Evolutionary conservation across 2,329 filamentous ascomycete genomes (phyloP).

Genomic region (Akanthomyces muscarius): DNA sequence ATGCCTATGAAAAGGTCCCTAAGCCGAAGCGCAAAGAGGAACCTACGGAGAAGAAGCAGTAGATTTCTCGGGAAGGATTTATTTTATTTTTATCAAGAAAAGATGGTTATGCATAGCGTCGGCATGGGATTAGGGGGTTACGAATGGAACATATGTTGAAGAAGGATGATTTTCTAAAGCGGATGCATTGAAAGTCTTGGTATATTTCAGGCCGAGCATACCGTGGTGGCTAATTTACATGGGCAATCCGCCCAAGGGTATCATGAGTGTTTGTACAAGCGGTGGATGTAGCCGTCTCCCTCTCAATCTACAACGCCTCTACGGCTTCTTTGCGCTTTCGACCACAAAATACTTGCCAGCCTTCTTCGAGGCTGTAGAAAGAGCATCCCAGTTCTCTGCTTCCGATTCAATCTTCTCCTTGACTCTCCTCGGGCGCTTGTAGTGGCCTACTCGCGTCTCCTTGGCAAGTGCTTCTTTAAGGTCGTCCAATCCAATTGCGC

Average conservation of each 20-base stretch:
- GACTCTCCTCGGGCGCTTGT: slow-evolving; percentile 40
- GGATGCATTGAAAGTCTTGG: neutral
- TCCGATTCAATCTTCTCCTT: slow-evolving; percentile 37
- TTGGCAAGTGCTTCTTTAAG: slow-evolving; percentile 52
- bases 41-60: slow-evolving; percentile 21
- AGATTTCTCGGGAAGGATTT: neutral
- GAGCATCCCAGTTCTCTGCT: slow-evolving; percentile 65
- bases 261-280: slow-evolving; percentile 7
- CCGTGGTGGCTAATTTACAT: neutral
- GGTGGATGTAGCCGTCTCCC: slow-evolving; percentile 17
- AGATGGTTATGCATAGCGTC: slow-evolving; percentile 9
- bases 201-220: no score
- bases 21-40: slow-evolving; percentile 40
- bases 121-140: neutral
- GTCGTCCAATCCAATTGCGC: slow-evolving; percentile 55
- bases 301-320: slow-evolving; percentile 16
- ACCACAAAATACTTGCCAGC: slow-evolving; percentile 76
- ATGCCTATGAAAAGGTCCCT: slow-evolving; percentile 74
- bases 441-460: slow-evolving; percentile 60
- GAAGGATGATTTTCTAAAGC: neutral
- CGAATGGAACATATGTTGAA: neutral
- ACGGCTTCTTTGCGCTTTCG: slow-evolving; percentile 49
- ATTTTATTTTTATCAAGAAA: neutral
- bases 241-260: slow-evolving; percentile 6
- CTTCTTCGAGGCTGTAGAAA: slow-evolving; percentile 61